Percentiles rank a stretch among this genome's conserved stretches.
These are phyloP conservation scores for Leucoagaricus sp. DNA, from an alignment of 1,284 basidiomycete species.

Conservation along the genomic window DNA sequence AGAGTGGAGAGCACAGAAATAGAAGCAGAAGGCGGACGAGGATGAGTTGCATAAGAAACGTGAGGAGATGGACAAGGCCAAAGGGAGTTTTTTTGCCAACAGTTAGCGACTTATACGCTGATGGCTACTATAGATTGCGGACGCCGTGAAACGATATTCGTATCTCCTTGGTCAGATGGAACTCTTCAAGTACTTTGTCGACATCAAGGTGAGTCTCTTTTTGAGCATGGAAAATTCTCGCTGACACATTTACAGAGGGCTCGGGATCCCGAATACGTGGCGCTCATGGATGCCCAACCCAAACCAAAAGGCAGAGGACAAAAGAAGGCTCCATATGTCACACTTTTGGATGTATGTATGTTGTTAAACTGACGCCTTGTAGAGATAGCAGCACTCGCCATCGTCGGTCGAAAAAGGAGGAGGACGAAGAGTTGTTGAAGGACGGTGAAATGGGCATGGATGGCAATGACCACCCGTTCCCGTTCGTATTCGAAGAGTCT, in stretches of 20 bases:
- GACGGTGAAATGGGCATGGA: conserved; percentile 81
- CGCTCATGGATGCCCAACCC: conserved; percentile 82
- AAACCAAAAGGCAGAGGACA: conserved; percentile 80
- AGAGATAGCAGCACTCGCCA: conserved; percentile 81
- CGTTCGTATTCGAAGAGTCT: conserved; percentile 92
- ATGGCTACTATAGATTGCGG: conserved; percentile 65
- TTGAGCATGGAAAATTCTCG: not conserved
- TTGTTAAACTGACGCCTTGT: conserved; percentile 11
- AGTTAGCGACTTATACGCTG: conserved; percentile 1
- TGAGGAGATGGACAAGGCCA: conserved; percentile 82
- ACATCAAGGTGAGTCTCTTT: conserved; percentile 71
- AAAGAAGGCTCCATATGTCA: conserved; percentile 73
- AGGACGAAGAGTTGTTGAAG: conserved; percentile 93
- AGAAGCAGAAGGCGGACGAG: conserved; percentile 70
- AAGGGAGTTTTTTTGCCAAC: conserved; percentile 46
- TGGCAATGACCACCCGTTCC: conserved; percentile 82
- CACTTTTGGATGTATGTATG: not conserved
- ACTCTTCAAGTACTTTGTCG: conserved; percentile 94
- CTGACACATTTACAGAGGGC: conserved; percentile 56
- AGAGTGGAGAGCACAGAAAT: conserved; percentile 35
- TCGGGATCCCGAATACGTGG: conserved; percentile 93
- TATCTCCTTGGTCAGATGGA: conserved; percentile 96
- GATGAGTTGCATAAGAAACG: conserved; percentile 66
- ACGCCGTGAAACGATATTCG: conserved; percentile 93
- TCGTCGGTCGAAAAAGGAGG: conserved; percentile 97